phyloP scores from a whole-genome alignment of 2,329 filamentous ascomycete genomes.

The Emmonsia crescens region DNA sequence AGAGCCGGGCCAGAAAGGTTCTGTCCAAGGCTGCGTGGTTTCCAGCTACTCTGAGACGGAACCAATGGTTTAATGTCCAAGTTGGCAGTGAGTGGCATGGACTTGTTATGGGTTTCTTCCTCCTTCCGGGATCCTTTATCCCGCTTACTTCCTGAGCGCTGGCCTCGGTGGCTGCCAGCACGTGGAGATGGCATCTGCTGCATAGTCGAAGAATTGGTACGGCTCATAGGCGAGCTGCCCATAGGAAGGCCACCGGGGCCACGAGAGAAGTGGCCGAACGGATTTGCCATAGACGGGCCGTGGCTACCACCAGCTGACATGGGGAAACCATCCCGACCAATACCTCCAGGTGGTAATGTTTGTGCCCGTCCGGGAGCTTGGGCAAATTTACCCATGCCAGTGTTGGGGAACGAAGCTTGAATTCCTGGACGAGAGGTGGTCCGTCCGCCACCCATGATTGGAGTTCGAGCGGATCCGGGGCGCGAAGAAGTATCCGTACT shows the following conservation, averaged over 20 bases:
- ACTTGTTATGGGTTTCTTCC: conserved; percentile 60
- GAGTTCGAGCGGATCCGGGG: conserved; percentile 30
- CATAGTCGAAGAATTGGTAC: conserved; percentile 47
- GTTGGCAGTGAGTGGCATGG: conserved; percentile 82
- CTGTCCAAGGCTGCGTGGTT: conserved; percentile 60
- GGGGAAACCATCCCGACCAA: conserved; percentile 60
- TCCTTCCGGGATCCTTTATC: conserved; percentile 46
- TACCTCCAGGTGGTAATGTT: conserved; percentile 63
- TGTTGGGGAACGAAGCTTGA: conserved; percentile 37
- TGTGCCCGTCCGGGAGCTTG: conserved; percentile 34
- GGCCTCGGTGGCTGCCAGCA: conserved; percentile 52
- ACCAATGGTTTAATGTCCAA: conserved; percentile 71
- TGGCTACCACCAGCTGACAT: conserved; percentile 46
- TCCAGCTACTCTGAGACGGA: conserved; percentile 71
- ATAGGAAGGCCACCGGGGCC: conserved; percentile 52
- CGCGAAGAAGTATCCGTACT: conserved; percentile 51
- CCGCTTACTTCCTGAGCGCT: conserved; percentile 40
- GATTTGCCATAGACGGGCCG: conserved; percentile 30
- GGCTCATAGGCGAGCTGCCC: conserved; percentile 51
- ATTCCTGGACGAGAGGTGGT: conserved; percentile 43
- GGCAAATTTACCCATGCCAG: conserved; percentile 60
- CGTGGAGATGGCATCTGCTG: conserved; percentile 61
- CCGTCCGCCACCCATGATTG: conserved; percentile 37
- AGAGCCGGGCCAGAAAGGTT: conserved; percentile 37
- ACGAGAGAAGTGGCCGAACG: conserved; percentile 52